Conservation (phyloP, 176 grass and related monocot species). For the Oryza brachyantha region DNA sequence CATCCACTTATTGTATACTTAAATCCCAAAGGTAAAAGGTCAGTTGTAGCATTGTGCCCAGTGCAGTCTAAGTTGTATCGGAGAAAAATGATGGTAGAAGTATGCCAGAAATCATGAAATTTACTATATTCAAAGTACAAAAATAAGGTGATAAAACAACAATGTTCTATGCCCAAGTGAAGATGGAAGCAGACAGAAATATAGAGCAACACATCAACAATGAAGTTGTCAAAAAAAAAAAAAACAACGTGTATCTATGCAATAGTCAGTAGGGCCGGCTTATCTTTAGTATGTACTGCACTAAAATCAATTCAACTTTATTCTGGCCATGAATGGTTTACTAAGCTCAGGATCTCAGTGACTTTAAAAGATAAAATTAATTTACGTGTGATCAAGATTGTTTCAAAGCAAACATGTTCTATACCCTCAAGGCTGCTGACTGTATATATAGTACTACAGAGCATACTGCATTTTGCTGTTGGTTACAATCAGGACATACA, state of each 20-base stretch:
- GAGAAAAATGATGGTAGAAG: background rate
- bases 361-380: background rate
- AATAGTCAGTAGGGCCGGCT: background rate
- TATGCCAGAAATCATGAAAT: background rate
- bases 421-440: background rate
- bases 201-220: background rate
- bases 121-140: background rate
- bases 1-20: background rate
- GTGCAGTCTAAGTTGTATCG: background rate
- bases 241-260: background rate
- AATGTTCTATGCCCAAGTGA: background rate
- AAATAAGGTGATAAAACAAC: background rate
- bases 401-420: background rate
- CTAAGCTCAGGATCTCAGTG: background rate
- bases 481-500: background rate
- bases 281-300: background rate
- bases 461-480: background rate
- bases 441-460: background rate
- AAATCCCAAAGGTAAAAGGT: background rate
- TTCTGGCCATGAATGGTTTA: background rate
- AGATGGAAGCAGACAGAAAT: background rate
- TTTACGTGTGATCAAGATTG: background rate
- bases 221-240: too few species aligned
- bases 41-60: background rate
- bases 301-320: background rate